Evolutionary conservation across 2,329 filamentous ascomycete species (phyloP).

Genomic region (Alternaria sp.): DNA sequence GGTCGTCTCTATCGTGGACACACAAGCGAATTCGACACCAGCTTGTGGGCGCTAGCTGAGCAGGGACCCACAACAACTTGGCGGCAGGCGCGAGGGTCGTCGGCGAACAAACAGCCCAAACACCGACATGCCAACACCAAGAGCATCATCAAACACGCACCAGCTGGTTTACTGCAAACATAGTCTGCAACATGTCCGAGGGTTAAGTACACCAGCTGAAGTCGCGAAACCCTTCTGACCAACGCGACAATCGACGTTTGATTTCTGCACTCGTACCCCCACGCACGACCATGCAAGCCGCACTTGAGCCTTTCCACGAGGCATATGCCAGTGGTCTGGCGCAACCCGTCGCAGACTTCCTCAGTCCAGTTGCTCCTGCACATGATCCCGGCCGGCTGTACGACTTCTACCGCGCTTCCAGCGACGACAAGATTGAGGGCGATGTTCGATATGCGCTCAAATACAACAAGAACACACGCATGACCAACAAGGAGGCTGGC

Average conservation of each 20-base stretch:
- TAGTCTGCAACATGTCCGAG: constrained; percentile 3
- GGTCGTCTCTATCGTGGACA: constrained; percentile 25
- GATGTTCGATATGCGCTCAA: constrained; percentile 77
- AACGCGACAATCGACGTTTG: constrained; percentile 7
- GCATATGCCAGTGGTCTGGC: constrained; percentile 73
- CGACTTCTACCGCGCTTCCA: constrained; percentile 75
- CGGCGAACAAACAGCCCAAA: constrained; percentile 37
- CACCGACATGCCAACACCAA: constrained; percentile 23
- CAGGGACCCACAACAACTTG: constrained; percentile 20
- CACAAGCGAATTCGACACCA: constrained; percentile 24
- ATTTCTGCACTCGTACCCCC: constrained; percentile 2
- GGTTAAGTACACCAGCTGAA: constrained; percentile 5
- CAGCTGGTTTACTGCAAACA: not conserved
- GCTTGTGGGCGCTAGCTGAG: constrained; percentile 37
- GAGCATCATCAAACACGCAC: not conserved
- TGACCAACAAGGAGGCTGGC: constrained; percentile 72
- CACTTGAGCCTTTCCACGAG: constrained; percentile 76
- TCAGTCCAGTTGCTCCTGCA: constrained; percentile 73
- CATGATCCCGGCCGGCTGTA: constrained; percentile 71
- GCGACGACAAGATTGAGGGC: constrained; percentile 68
- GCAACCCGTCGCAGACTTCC: constrained; percentile 74
- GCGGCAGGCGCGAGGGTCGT: constrained; percentile 17
- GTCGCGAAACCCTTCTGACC: constrained; percentile 14
- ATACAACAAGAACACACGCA: constrained; percentile 64
- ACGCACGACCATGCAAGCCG: constrained; percentile 67